Conservation (phyloP, 371 early-diverging fungal species). For the Apophysomyces elegans region DNA sequence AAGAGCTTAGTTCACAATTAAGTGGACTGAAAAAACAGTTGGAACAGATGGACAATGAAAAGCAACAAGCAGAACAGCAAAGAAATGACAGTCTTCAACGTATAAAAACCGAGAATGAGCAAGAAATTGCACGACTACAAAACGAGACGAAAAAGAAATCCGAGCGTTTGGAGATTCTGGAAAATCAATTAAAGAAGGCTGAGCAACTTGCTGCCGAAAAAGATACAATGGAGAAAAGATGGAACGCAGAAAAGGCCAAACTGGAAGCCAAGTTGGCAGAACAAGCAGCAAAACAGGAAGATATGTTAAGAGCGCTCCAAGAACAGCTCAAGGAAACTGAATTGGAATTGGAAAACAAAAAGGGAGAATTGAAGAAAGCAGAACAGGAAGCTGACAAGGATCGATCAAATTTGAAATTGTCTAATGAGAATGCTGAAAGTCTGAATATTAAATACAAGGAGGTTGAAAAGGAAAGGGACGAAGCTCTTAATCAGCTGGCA, state of each 20-base stretch:
- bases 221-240: slow-evolving; percentile 16
- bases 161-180: neutral
- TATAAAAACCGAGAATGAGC: slow-evolving; percentile 17
- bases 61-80: slow-evolving; percentile 39
- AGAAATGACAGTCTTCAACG: neutral
- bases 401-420: slow-evolving; percentile 22
- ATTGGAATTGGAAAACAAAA: slow-evolving; percentile 18
- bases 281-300: slow-evolving; percentile 5
- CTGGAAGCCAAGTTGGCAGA: slow-evolving; percentile 30
- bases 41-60: slow-evolving; percentile 39
- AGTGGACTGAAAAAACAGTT: slow-evolving; percentile 34
- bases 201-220: neutral
- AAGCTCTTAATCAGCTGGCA: slow-evolving; percentile 37
- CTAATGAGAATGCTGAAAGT: slow-evolving; percentile 21
- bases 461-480: slow-evolving; percentile 34
- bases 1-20: slow-evolving; percentile 24
- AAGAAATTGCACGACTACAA: slow-evolving; percentile 16
- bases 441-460: slow-evolving; percentile 30
- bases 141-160: neutral
- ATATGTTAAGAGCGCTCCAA: slow-evolving; percentile 15
- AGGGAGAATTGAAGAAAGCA: slow-evolving; percentile 35
- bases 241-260: slow-evolving; percentile 35
- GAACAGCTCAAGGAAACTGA: slow-evolving; percentile 22
- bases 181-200: neutral
- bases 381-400: slow-evolving; percentile 34